phyloP scores from a whole-genome alignment of 2,329 filamentous ascomycete species.

The Ophiostoma sp. region DNA sequence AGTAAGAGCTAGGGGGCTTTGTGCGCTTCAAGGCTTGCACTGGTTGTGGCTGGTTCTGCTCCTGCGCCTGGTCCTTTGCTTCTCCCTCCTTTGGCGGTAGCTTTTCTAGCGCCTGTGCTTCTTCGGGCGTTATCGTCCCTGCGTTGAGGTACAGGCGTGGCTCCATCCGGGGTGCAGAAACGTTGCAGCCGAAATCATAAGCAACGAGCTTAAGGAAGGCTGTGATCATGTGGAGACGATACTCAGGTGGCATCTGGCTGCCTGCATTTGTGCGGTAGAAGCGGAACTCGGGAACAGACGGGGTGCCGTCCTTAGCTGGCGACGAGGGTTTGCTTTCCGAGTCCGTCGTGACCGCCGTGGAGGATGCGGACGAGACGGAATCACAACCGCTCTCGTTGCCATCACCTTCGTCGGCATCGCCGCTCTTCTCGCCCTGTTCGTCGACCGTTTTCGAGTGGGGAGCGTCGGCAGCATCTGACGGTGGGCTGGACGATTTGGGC shows the following conservation, averaged over 20 bases:
- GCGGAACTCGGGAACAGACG: slow-evolving; percentile 26
- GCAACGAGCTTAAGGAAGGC: slow-evolving; percentile 64
- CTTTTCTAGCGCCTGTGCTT: slow-evolving; percentile 6
- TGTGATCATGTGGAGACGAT: slow-evolving; percentile 56
- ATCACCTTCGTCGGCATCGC: slow-evolving; percentile 18
- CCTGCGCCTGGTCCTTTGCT: background rate
- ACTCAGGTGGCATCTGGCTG: slow-evolving; percentile 58
- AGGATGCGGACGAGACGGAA: slow-evolving; percentile 25
- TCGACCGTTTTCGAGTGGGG: background rate
- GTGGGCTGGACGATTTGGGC: slow-evolving; percentile 14
- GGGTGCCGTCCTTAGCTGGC: slow-evolving; percentile 22
- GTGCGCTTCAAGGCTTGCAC: background rate
- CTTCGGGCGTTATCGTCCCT: slow-evolving; percentile 3
- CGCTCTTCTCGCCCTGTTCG: slow-evolving; percentile 21
- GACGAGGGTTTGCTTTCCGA: slow-evolving; percentile 27
- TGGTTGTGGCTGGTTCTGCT: background rate
- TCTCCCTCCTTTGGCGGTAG: background rate
- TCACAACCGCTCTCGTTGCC: slow-evolving; percentile 20
- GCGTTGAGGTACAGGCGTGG: slow-evolving; percentile 56
- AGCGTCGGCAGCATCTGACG: background rate
- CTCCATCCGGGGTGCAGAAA: slow-evolving; percentile 56
- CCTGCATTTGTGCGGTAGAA: slow-evolving; percentile 53
- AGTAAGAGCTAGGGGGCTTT: slow-evolving; percentile 50
- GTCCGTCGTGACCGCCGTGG: slow-evolving; percentile 27
- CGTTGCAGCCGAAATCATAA: slow-evolving; percentile 66